A percentile compares a stretch with the other conserved stretches of the same genome.
Evolutionary conservation across 805 yeast genomes (phyloP).

Genomic region (Nakazawaea sp.): DNA sequence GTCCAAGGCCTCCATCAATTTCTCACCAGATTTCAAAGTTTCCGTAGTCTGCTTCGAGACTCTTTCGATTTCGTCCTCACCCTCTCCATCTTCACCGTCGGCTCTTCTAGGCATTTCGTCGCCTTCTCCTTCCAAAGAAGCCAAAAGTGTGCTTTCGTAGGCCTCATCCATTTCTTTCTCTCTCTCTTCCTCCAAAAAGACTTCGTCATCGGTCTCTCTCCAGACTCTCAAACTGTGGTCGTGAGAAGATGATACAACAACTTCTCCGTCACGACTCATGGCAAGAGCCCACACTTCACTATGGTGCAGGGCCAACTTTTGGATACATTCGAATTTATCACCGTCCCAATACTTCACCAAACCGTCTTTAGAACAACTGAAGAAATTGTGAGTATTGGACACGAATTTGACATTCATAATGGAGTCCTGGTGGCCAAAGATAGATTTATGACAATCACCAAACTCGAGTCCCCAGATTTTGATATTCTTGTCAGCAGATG

Average conservation of each 20-base stretch:
- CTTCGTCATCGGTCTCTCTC: conserved; percentile 90
- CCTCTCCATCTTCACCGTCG: conserved; percentile 30
- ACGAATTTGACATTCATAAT: conserved; percentile 83
- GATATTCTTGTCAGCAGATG: conserved; percentile 96
- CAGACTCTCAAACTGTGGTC: conserved; percentile 93
- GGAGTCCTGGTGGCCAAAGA: conserved; percentile 95
- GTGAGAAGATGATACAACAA: conserved; percentile 79
- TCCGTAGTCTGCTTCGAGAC: conserved; percentile 84
- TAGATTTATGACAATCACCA: conserved; percentile 97
- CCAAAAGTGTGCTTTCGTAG: conserved; percentile 75
- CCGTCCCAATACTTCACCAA: conserved; percentile 97
- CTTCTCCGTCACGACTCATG: conserved; percentile 64
- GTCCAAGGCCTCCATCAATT: conserved; percentile 86
- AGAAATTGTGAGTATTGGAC: conserved; percentile 82
- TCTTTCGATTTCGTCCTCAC: conserved; percentile 46
- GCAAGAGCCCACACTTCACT: conserved; percentile 91
- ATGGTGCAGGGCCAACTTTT: conserved; percentile 79
- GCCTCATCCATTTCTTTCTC: conserved; percentile 93
- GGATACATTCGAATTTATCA: conserved; percentile 90
- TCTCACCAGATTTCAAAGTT: conserved; percentile 91
- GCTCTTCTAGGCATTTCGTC: conserved; percentile 32
- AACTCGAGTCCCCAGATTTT: conserved; percentile 98
- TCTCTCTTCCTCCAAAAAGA: conserved; percentile 94
- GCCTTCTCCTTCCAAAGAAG: conserved; percentile 58
- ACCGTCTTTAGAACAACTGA: conserved; percentile 86